Conservation (phyloP, 2,329 filamentous ascomycete genomes). For the Pseudogymnoascus sp. region DNA sequence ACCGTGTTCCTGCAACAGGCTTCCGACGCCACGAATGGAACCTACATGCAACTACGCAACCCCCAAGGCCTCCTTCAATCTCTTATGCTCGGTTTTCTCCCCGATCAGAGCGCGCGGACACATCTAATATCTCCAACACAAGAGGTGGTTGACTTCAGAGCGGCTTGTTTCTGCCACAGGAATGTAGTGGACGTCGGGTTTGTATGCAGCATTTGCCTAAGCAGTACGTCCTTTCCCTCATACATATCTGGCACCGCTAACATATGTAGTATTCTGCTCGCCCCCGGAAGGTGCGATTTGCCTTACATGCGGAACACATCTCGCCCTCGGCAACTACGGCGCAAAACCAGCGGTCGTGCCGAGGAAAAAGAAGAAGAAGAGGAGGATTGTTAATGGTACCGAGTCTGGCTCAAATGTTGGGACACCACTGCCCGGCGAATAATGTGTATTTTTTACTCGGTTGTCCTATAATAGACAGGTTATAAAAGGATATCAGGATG, state of each 20-base stretch:
- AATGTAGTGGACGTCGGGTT: slow-evolving; percentile 86
- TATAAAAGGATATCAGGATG: slow-evolving; percentile 29
- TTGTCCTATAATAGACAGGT: neutral
- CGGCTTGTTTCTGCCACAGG: slow-evolving; percentile 96
- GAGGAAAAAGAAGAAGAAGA: slow-evolving; percentile 71
- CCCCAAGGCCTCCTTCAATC: slow-evolving; percentile 79
- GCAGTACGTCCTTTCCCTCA: slow-evolving; percentile 47
- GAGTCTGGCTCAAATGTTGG: slow-evolving; percentile 51
- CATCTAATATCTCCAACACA: slow-evolving; percentile 73
- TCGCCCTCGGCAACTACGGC: slow-evolving; percentile 71
- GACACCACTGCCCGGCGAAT: slow-evolving; percentile 45
- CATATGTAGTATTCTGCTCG: slow-evolving; percentile 61
- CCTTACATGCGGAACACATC: slow-evolving; percentile 73
- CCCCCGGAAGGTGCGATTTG: slow-evolving; percentile 61
- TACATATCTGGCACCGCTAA: slow-evolving; percentile 16
- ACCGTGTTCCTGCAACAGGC: slow-evolving; percentile 95
- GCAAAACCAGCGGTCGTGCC: slow-evolving; percentile 70
- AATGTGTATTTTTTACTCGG: neutral
- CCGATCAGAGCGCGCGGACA: slow-evolving; percentile 58
- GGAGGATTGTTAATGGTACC: slow-evolving; percentile 50
- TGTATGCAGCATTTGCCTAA: slow-evolving; percentile 93
- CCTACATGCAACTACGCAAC: slow-evolving; percentile 57
- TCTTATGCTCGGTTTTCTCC: slow-evolving; percentile 88
- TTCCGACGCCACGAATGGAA: slow-evolving; percentile 63
- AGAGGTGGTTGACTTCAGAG: slow-evolving; percentile 87